Percentiles rank a stretch among this genome's conserved stretches.
Conservation (phyloP, 169 alveolate genomes). For the Eimeria acervulina region DNA sequence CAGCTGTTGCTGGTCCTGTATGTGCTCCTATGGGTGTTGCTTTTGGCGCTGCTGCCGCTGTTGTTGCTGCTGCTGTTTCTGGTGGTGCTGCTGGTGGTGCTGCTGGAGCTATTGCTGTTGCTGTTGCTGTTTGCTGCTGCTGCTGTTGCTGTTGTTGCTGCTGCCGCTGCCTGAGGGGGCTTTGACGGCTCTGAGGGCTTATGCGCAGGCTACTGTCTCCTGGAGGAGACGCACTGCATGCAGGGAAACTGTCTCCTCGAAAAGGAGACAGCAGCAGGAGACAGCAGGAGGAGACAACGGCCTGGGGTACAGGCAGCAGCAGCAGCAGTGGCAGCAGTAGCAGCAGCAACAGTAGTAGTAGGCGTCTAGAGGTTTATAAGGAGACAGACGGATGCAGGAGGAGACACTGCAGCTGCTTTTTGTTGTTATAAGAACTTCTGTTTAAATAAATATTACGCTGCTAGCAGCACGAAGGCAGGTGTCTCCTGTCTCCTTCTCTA, state of each 20-base stretch:
- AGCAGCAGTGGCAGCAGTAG: background rate
- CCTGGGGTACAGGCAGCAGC: background rate
- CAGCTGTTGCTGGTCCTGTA: slow-evolving; percentile 16
- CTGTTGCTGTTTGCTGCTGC: too few species aligned
- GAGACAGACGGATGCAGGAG: background rate
- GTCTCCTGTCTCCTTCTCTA: too few species aligned
- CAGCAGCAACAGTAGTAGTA: background rate
- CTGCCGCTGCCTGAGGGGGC: too few species aligned
- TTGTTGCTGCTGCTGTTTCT: background rate
- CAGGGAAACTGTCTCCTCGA: background rate
- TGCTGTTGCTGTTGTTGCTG: too few species aligned
- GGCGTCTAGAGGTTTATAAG: background rate
- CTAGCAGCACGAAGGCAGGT: background rate
- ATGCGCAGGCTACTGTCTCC: too few species aligned
- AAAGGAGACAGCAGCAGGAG: background rate
- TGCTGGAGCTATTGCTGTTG: too few species aligned
- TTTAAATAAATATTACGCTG: too few species aligned
- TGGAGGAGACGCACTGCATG: background rate
- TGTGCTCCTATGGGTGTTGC: background rate
- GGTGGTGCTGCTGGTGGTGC: too few species aligned
- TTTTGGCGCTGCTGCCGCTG: background rate
- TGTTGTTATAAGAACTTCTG: too few species aligned
- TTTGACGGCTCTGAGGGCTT: too few species aligned
- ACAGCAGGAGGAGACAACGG: background rate
- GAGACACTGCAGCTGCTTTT: too few species aligned